Conservation (phyloP, 495 filamentous ascomycete genomes). For the Cudoniella acicularis region DNA sequence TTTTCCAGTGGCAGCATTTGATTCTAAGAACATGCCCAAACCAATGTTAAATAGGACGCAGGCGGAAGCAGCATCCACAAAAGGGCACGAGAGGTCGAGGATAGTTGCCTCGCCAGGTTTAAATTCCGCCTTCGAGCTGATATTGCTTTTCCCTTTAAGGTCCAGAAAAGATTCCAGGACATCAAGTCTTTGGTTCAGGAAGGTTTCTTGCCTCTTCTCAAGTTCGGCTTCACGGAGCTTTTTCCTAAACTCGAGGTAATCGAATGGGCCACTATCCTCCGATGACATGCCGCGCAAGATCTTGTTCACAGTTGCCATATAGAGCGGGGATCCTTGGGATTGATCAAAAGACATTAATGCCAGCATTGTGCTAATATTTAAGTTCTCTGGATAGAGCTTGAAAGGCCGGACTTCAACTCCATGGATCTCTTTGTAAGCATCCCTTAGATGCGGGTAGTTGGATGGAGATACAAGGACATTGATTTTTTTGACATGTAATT, state of each 20-base stretch:
- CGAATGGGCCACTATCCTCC: slow-evolving; percentile 34
- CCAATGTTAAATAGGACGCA: slow-evolving; percentile 70
- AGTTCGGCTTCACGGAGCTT: slow-evolving; percentile 35
- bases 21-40: slow-evolving; percentile 57
- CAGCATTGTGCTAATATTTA: slow-evolving; percentile 62
- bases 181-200: slow-evolving; percentile 53
- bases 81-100: slow-evolving; percentile 71
- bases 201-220: slow-evolving; percentile 40
- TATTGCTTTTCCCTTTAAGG: background rate
- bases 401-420: slow-evolving; percentile 34
- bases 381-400: slow-evolving; percentile 4
- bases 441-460: slow-evolving; percentile 5
- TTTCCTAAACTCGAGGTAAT: slow-evolving; percentile 48
- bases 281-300: slow-evolving; percentile 59
- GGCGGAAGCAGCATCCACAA: slow-evolving; percentile 57
- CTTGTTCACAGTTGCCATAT: slow-evolving; percentile 54
- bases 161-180: slow-evolving; percentile 41
- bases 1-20: slow-evolving; percentile 34
- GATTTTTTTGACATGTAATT: background rate
- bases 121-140: background rate
- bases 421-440: slow-evolving; percentile 53
- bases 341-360: slow-evolving; percentile 63
- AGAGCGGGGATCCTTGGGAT: slow-evolving; percentile 50
- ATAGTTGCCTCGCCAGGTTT: slow-evolving; percentile 27
- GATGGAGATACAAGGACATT: background rate